A percentile compares a stretch with the other conserved stretches of the same genome.
These are phyloP conservation scores for Fusarium duplospermum DNA, from an alignment of 2,329 filamentous ascomycete species.

Conservation along the genomic window DNA sequence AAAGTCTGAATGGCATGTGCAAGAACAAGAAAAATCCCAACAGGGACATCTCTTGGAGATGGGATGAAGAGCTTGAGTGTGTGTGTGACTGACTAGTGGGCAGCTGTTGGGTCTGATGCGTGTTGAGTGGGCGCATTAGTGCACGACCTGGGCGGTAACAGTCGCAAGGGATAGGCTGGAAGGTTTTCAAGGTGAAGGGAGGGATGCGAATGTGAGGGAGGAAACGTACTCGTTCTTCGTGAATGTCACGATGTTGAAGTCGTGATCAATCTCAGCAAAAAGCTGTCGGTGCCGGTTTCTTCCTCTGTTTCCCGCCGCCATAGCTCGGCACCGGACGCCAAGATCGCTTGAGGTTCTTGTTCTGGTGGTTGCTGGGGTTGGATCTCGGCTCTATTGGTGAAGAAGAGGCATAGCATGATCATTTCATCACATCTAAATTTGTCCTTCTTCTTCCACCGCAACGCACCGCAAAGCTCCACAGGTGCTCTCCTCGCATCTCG, in stretches of 20 bases:
- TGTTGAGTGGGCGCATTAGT: slow-evolving; percentile 46
- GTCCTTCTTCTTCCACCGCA: slow-evolving; percentile 30
- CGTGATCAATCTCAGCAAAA: not conserved
- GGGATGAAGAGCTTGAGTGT: slow-evolving; percentile 1
- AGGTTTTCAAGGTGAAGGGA: slow-evolving; percentile 8
- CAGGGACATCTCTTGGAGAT: slow-evolving; percentile 20
- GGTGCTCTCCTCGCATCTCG: slow-evolving; percentile 15
- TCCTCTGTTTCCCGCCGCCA: slow-evolving; percentile 12
- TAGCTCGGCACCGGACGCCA: slow-evolving; percentile 26
- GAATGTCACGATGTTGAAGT: slow-evolving; percentile 5
- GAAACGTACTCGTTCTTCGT: not conserved
- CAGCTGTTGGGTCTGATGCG: slow-evolving; percentile 17
- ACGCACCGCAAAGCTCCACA: slow-evolving; percentile 23
- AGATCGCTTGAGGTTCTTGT: slow-evolving; percentile 34
- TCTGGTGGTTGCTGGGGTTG: slow-evolving; percentile 13
- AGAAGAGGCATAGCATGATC: slow-evolving; percentile 13
- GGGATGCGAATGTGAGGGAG: slow-evolving; percentile 11
- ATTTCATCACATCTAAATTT: slow-evolving; percentile 11
- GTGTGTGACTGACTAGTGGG: not conserved
- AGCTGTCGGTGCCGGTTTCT: slow-evolving; percentile 15
- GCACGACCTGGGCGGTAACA: slow-evolving; percentile 28
- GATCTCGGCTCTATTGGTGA: slow-evolving; percentile 37
- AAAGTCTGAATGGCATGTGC: not conserved
- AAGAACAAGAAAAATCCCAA: not conserved
- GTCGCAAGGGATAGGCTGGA: slow-evolving; percentile 33